Base-by-base conservation (phyloP, 805 yeast genomes). In the Kodamaea jinghongensis region DNA sequence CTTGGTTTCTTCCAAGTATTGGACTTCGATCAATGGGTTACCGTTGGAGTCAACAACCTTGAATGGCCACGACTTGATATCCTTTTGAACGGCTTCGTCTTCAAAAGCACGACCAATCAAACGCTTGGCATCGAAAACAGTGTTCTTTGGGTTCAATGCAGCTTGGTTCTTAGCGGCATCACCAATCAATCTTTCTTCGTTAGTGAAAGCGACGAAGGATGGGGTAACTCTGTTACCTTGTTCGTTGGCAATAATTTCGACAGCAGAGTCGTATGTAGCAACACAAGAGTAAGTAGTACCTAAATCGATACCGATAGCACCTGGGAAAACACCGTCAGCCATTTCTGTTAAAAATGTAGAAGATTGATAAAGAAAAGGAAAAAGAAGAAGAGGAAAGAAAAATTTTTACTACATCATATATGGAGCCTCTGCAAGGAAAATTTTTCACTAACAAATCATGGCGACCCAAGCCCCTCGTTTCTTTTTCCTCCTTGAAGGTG, bases 271-370 rank as follows among this genome's bases (percentile, higher is more conserved):
- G 60, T 59, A 68, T 54, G 73, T 67, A 59, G 75, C 75, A 55
- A 69, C 75, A 69, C 75, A 69, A 52, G 75, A 69, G 66, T 69
- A 69, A 49, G 75, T 69, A 42, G 75, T 69, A 69, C 75, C 75
- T 67, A 69, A 69, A 67, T 69, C 75, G 67, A 69, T 69, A 67
- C 75, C 75, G 59, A 69, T 69, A 65, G 73, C 73, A 85, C 97
- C 97, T 82, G 90, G 93, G 84, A 86, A 89, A 78, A 89, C 93
- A 84, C 96, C 96, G 81, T 89, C 96, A 83, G 90, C 86, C 90
- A 83, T 83, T 72, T 72, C 23, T 75, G 54, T 38, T 20, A 39
- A 31, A 42, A 31, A 42, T 32, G 39, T 38, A 31, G 34, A 36
- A 25, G 33, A 39, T 37, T 37, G 45, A 34, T 31, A 35, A 40